Base-by-base conservation (phyloP, 805 yeast species). In the Kodamaea hsintzibuensis region DNA sequence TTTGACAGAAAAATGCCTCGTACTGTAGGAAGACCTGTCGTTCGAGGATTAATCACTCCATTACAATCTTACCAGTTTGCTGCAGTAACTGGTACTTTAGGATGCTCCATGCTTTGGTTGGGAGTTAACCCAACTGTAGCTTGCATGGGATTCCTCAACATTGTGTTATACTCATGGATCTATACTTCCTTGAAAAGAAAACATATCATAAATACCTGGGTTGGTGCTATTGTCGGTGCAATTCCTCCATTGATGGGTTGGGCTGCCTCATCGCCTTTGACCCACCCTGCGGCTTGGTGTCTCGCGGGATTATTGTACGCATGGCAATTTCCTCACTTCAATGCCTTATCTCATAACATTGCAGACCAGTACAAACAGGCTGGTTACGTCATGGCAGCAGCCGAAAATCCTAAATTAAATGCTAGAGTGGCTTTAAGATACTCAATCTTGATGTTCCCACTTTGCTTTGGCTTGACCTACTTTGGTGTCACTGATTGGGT, bases 231-330 rank as follows among this genome's bases (percentile, higher is more conserved):
- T n/a, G 99, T 95, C 3, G 99, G 99, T 3, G 99, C 98, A 0
- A 89, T 95, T 47, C 99, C 99, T 0, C 99, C 99, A 17, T 78
- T 95, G 49, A 95, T 95, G 99, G 99, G 99, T 1, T 95, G 99
- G 99, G 97, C 97, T 1, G 78, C 79, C 0, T 88, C 97, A 10
- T 83, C 90, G 2, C 82, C 91, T 0, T 71, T 92, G 38, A 60
- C 80, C 2, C 89, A 91, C 58, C 97, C 98, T 0, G 98, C 95
- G 7, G 96, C 96, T 2, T 93, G 98, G 98, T 84, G 92, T 65
- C 74, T 95, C 19, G 98, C 98, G 0, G 90, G 88, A 0, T 73
- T 95, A 50, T 73, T 95, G 40, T 95, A 89, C 66, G 97, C 98
- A 6, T 95, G 99, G 99, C 99, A 95, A 70, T 95, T 95, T 70